These are phyloP conservation scores for Gossypium anomalum DNA, from an alignment of 345 rosid species.

Conservation along the genomic window DNA sequence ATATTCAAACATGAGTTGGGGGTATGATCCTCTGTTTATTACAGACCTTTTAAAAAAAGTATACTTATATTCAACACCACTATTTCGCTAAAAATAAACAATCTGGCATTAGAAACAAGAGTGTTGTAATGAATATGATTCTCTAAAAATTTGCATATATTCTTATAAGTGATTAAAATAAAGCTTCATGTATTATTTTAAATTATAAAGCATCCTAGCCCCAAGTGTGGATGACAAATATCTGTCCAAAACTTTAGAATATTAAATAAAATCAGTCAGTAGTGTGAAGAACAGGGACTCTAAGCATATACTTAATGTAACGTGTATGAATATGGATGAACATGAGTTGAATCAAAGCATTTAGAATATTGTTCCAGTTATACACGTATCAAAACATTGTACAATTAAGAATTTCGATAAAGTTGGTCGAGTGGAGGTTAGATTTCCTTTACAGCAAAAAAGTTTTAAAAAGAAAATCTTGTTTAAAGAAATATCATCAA, in stretches of 20 bases:
- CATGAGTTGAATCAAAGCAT: background rate
- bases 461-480: background rate
- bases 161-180: background rate
- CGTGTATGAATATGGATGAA: constrained; percentile 9
- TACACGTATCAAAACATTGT: background rate
- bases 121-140: background rate
- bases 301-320: background rate
- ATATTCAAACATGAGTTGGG: background rate
- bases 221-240: background rate
- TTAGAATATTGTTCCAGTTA: background rate
- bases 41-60: too few relatives aligned
- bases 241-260: background rate
- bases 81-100: background rate
- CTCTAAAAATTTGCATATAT: background rate
- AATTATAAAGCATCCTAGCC: background rate
- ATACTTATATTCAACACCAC: background rate
- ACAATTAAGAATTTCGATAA: background rate
- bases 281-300: constrained; percentile 2
- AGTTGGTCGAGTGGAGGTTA: background rate
- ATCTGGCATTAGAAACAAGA: too few relatives aligned
- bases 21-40: background rate
- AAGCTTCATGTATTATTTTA: constrained; percentile 3
- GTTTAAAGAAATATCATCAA: background rate
- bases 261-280: background rate
- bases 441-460: constrained; percentile 12